A percentile compares a stretch with the other conserved stretches of the same genome.
Evolutionary conservation across 1,284 basidiomycete genomes (phyloP).

Genomic region (Rhodotorula mucilaginosa): DNA sequence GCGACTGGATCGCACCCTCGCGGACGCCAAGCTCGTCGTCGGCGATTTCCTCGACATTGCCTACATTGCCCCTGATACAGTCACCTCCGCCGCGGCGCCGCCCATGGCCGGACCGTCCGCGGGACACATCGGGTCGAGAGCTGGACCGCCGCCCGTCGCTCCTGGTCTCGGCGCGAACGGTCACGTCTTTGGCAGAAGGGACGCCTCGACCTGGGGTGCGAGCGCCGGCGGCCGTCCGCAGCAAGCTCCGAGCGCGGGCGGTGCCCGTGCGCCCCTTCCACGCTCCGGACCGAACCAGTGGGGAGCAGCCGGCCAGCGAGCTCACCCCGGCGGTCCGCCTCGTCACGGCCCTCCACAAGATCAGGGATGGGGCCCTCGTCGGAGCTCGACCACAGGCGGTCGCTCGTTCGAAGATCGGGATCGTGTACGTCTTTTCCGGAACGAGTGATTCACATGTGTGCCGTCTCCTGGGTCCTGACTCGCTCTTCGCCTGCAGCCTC

Average conservation of each 20-base stretch:
- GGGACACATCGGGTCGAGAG: neutral
- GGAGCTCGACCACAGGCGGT: neutral
- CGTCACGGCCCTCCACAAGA: slow-evolving; percentile 2
- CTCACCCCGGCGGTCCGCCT: neutral
- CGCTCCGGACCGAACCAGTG: neutral
- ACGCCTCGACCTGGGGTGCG: neutral
- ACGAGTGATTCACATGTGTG: neutral
- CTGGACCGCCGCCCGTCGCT: too few relatives aligned
- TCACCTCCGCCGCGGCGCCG: neutral
- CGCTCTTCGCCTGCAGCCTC: neutral
- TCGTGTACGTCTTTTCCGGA: slow-evolving; percentile 1
- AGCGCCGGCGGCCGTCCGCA: neutral
- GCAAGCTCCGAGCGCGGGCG: neutral
- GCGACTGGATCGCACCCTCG: slow-evolving; percentile 31
- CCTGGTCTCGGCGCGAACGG: neutral
- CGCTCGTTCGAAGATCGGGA: slow-evolving; percentile 4
- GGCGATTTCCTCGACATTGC: slow-evolving; percentile 43
- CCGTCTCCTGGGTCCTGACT: neutral
- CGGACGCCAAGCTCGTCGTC: slow-evolving; percentile 39
- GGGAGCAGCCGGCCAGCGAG: neutral
- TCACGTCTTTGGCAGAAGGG: neutral
- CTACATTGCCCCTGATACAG: slow-evolving; percentile 5
- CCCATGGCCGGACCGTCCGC: neutral
- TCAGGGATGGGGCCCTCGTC: slow-evolving; percentile 17
- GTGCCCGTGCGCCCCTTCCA: neutral